These are phyloP conservation scores for Yamadazyma tumulicola DNA, from an alignment of 805 yeast genomes.

Conservation along the genomic window DNA sequence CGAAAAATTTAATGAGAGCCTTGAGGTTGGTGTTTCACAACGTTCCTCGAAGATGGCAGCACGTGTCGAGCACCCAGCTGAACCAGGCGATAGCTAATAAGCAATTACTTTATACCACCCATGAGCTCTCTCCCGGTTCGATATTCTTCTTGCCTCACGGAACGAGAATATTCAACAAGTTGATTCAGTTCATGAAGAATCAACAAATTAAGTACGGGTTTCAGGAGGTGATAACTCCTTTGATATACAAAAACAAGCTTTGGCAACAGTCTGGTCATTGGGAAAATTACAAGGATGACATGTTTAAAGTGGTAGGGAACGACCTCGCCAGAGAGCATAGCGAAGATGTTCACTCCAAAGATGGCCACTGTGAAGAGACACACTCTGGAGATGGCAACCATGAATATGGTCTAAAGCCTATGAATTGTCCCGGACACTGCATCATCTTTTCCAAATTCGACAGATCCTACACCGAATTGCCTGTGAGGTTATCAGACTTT, in stretches of 20 bases:
- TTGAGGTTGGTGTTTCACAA: no score
- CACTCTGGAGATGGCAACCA: slow-evolving; percentile 13
- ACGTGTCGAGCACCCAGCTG: slow-evolving; percentile 23
- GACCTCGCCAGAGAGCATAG: slow-evolving; percentile 32
- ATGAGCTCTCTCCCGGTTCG: slow-evolving; percentile 85
- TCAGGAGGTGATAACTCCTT: slow-evolving; percentile 89
- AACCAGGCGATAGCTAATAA: slow-evolving; percentile 50
- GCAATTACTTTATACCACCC: slow-evolving; percentile 77
- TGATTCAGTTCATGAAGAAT: slow-evolving; percentile 77
- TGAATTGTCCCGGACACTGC: slow-evolving; percentile 97
- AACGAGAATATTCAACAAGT: slow-evolving; percentile 74
- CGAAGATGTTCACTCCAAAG: no score
- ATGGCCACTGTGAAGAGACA: slow-evolving; percentile 9
- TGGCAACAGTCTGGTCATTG: slow-evolving; percentile 97
- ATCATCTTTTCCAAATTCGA: slow-evolving; percentile 71
- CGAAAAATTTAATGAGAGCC: no score
- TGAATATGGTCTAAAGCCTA: slow-evolving; percentile 82
- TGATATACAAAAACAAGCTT: slow-evolving; percentile 73
- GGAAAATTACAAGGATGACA: slow-evolving; percentile 90
- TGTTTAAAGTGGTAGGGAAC: slow-evolving; percentile 80
- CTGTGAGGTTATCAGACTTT: slow-evolving; percentile 82
- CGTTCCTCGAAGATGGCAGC: slow-evolving; percentile 7
- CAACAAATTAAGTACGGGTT: slow-evolving; percentile 82
- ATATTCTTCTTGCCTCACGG: slow-evolving; percentile 93
- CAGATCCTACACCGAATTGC: slow-evolving; percentile 81